Percentiles rank a stretch among this genome's conserved stretches.
Evolutionary conservation across 2,329 filamentous ascomycete species (phyloP).

Genomic region (Davidsoniella virescens): DNA sequence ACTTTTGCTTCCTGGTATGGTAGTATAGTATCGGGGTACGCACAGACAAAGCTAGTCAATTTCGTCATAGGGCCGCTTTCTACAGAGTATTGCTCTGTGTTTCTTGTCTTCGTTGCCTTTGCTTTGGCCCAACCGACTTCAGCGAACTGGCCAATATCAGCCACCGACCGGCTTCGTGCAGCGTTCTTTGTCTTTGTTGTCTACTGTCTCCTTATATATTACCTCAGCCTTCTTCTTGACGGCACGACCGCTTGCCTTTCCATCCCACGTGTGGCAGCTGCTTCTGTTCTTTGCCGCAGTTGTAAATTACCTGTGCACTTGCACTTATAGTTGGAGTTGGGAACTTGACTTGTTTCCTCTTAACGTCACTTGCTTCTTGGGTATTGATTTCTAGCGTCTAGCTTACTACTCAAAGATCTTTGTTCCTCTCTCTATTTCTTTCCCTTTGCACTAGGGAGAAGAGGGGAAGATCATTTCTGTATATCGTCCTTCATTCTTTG

Average conservation of each 20-base stretch:
- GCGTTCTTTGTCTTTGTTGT: background rate
- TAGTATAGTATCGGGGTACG: too few species aligned
- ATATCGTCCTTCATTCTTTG: background rate
- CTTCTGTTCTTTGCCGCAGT: background rate
- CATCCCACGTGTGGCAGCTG: background rate
- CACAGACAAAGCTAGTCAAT: too few species aligned
- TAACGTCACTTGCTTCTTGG: background rate
- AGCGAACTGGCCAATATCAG: background rate
- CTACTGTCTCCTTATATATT: background rate
- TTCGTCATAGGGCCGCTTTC: too few species aligned
- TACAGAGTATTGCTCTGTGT: too few species aligned
- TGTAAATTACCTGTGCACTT: background rate
- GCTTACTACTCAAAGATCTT: too few species aligned
- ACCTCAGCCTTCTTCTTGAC: background rate
- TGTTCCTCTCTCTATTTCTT: background rate
- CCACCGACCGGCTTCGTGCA: background rate
- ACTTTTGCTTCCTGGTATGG: too few species aligned
- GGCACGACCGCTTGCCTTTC: background rate
- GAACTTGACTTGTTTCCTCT: background rate
- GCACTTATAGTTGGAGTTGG: background rate
- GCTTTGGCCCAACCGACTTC: background rate
- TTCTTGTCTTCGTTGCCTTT: too few species aligned
- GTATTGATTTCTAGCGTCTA: background rate
- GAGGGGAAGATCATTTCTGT: background rate
- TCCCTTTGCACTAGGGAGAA: background rate